A percentile compares a stretch with the other conserved stretches of the same genome.
These are phyloP conservation scores for Aspergillus aculeatinus DNA, from an alignment of 2,329 filamentous ascomycete species.

Conservation along the genomic window DNA sequence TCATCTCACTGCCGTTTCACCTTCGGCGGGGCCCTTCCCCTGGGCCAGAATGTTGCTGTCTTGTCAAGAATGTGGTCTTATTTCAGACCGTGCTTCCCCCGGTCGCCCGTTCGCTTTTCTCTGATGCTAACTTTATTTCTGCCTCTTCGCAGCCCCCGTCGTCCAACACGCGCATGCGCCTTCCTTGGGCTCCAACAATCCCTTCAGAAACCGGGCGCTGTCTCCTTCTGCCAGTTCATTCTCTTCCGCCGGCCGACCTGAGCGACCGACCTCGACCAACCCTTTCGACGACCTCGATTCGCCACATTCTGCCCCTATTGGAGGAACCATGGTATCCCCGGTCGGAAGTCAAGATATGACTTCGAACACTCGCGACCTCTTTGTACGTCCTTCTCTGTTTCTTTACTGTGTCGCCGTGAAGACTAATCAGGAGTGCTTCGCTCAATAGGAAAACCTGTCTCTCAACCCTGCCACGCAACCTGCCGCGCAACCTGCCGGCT, in stretches of 20 bases:
- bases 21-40: slow-evolving; percentile 17
- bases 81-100: slow-evolving; percentile 14
- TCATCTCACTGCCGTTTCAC: slow-evolving; percentile 21
- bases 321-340: slow-evolving; percentile 31
- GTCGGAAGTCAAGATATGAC: slow-evolving; percentile 42
- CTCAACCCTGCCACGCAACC: slow-evolving; percentile 35
- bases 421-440: neutral
- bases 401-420: slow-evolving; percentile 1
- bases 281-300: slow-evolving; percentile 53
- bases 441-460: slow-evolving; percentile 39
- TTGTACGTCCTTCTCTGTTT: slow-evolving; percentile 50
- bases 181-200: slow-evolving; percentile 49
- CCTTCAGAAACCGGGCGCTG: slow-evolving; percentile 49
- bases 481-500: slow-evolving; percentile 40
- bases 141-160: slow-evolving; percentile 17
- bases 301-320: slow-evolving; percentile 35
- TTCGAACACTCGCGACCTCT: slow-evolving; percentile 56
- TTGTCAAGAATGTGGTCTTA: slow-evolving; percentile 10
- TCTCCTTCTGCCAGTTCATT: slow-evolving; percentile 36
- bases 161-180: slow-evolving; percentile 36
- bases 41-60: slow-evolving; percentile 13
- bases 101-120: neutral
- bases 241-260: slow-evolving; percentile 31
- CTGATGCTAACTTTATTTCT: slow-evolving; percentile 9
- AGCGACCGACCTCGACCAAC: slow-evolving; percentile 59